phyloP scores from a whole-genome alignment of 2,329 filamentous ascomycete species.

The Pseudomassariella vexata region DNA sequence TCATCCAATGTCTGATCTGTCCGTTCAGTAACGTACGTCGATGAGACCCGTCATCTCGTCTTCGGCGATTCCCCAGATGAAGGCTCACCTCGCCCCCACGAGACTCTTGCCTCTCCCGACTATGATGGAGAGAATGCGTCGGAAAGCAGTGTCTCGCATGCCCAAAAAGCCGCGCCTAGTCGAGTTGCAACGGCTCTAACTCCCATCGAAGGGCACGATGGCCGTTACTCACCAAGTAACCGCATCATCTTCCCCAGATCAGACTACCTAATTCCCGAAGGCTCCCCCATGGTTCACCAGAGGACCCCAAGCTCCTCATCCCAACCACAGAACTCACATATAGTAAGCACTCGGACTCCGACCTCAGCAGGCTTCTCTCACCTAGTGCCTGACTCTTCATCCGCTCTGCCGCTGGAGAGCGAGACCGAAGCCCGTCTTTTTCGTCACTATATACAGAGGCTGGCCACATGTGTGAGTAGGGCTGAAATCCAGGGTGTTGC shows the following conservation, averaged over 20 bases:
- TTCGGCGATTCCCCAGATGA: slow-evolving; percentile 17
- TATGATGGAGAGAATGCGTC: background rate
- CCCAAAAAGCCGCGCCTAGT: background rate
- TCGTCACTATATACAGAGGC: slow-evolving; percentile 28
- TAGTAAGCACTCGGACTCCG: no score
- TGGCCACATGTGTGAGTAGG: slow-evolving; percentile 29
- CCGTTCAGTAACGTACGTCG: slow-evolving; percentile 22
- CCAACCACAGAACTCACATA: no score
- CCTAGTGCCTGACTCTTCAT: no score
- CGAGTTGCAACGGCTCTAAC: background rate
- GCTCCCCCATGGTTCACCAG: no score
- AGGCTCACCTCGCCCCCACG: slow-evolving; percentile 11
- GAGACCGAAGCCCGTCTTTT: slow-evolving; percentile 26
- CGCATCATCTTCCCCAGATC: slow-evolving; percentile 5
- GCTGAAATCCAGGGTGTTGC: no score
- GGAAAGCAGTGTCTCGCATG: slow-evolving; percentile 2
- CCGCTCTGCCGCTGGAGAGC: slow-evolving; percentile 24
- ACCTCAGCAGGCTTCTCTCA: no score
- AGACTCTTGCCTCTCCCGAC: slow-evolving; percentile 2
- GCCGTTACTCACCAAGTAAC: slow-evolving; percentile 4
- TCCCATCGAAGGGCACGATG: background rate
- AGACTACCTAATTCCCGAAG: no score
- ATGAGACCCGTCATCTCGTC: slow-evolving; percentile 20
- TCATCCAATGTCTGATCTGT: no score
- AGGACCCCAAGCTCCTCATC: no score